Conservation (phyloP, 2,329 filamentous ascomycete genomes). For the Diaporthe caulivora region DNA sequence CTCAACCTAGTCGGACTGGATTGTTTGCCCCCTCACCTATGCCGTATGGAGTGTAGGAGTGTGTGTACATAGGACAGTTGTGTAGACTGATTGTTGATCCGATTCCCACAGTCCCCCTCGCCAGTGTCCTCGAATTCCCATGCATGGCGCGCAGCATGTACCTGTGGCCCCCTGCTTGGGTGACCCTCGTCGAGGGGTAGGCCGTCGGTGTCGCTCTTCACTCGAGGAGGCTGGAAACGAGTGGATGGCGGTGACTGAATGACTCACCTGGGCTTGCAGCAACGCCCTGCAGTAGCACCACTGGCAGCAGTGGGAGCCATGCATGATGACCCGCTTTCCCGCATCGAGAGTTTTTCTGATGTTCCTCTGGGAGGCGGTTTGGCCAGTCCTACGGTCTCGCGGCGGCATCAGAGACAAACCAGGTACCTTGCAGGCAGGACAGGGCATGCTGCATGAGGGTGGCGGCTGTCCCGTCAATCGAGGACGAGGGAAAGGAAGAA, state of each 20-base stretch:
- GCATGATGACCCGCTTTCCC: constrained; percentile 38
- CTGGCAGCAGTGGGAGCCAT: constrained; percentile 19
- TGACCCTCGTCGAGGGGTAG: constrained; percentile 36
- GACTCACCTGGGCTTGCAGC: constrained; percentile 40
- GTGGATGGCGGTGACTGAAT: constrained; percentile 41
- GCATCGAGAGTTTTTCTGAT: constrained; percentile 32
- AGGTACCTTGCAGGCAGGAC: constrained; percentile 20
- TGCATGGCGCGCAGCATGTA: constrained; percentile 12
- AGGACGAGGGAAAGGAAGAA: constrained; percentile 14
- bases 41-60: neutral
- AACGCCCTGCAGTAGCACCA: constrained; percentile 40
- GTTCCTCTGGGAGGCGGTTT: neutral
- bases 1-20: constrained; percentile 34
- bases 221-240: constrained; percentile 40
- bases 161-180: constrained; percentile 29
- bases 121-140: constrained; percentile 24
- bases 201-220: constrained; percentile 41
- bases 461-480: constrained; percentile 33
- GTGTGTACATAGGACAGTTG: neutral
- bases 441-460: constrained; percentile 17
- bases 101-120: constrained; percentile 11
- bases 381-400: neutral
- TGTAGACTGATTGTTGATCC: constrained; percentile 12
- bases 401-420: constrained; percentile 20
- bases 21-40: constrained; percentile 26